phyloP scores from a whole-genome alignment of 139 green algal species.

The Eudorina sp. region DNA sequence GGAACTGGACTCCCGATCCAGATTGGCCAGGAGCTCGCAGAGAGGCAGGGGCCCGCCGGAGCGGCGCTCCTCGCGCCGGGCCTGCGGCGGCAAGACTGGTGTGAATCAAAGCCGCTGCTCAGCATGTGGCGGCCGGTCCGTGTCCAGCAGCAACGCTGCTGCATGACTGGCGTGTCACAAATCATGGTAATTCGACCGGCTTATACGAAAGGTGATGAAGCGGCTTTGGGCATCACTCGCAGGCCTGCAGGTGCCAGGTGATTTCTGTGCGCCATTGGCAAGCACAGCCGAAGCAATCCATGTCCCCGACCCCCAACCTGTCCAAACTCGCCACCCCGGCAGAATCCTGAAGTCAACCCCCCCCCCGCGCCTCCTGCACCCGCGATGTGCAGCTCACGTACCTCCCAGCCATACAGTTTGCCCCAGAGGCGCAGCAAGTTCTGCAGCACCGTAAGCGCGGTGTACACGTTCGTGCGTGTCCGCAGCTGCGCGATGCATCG shows the following conservation, averaged over 20 bases:
- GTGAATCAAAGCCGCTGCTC: not conserved
- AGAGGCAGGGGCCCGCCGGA: not conserved
- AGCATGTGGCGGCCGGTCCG: too few relatives aligned
- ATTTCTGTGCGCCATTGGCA: too few relatives aligned
- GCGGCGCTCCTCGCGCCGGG: slow-evolving; percentile 22
- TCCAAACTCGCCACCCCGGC: too few relatives aligned
- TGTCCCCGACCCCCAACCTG: not conserved
- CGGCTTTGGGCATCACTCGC: too few relatives aligned
- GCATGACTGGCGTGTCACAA: too few relatives aligned
- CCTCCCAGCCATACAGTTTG: slow-evolving; percentile 41
- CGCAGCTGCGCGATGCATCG: slow-evolving; percentile 53
- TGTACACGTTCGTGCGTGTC: not conserved
- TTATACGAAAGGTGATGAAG: too few relatives aligned
- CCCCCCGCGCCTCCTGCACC: not conserved
- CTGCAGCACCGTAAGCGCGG: slow-evolving; percentile 55
- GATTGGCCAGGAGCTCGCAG: not conserved
- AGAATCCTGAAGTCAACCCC: too few relatives aligned
- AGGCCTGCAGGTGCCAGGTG: too few relatives aligned
- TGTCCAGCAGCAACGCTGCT: too few relatives aligned
- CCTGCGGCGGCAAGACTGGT: not conserved
- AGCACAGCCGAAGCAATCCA: too few relatives aligned
- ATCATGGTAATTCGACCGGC: too few relatives aligned
- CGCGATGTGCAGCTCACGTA: not conserved
- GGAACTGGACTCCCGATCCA: slow-evolving; percentile 2
- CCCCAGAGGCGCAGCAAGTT: slow-evolving; percentile 52